Evolutionary conservation across 257 asterid species (phyloP).

Genomic region (Solanum bukasovii): DNA sequence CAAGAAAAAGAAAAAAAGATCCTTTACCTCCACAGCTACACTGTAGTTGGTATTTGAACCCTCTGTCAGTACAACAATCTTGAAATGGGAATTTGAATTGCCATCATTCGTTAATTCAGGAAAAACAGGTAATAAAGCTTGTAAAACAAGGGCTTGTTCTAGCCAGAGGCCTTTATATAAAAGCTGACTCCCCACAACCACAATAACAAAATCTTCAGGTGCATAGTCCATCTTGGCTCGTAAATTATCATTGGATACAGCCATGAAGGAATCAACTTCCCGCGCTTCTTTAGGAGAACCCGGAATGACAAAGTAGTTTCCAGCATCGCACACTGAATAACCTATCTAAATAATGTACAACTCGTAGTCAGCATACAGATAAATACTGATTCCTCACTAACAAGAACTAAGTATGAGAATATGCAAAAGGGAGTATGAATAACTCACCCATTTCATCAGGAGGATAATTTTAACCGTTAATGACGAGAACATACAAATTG

Average conservation of each 20-base stretch:
- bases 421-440: neutral
- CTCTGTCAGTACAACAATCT: constrained; percentile 53
- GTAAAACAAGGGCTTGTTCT: constrained; percentile 76
- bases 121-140: constrained; percentile 56
- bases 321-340: constrained; percentile 74
- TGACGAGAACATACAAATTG: neutral
- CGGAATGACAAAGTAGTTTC: constrained; percentile 83
- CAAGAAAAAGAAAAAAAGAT: neutral
- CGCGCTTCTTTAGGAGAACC: constrained; percentile 69
- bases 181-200: constrained; percentile 66
- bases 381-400: neutral
- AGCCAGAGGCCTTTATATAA: constrained; percentile 77
- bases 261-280: constrained; percentile 37
- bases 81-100: constrained; percentile 47
- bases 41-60: constrained; percentile 51
- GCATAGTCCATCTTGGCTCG: constrained; percentile 24
- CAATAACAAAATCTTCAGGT: constrained; percentile 44
- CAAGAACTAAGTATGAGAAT: neutral
- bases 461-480: neutral
- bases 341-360: constrained; percentile 44
- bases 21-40: constrained; percentile 59
- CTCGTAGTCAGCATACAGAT: neutral
- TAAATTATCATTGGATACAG: constrained; percentile 15
- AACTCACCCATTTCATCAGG: neutral
- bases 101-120: constrained; percentile 22